Evolutionary conservation across 495 filamentous ascomycete genomes (phyloP).

Genomic region (Aspergillus coremiiformis): DNA sequence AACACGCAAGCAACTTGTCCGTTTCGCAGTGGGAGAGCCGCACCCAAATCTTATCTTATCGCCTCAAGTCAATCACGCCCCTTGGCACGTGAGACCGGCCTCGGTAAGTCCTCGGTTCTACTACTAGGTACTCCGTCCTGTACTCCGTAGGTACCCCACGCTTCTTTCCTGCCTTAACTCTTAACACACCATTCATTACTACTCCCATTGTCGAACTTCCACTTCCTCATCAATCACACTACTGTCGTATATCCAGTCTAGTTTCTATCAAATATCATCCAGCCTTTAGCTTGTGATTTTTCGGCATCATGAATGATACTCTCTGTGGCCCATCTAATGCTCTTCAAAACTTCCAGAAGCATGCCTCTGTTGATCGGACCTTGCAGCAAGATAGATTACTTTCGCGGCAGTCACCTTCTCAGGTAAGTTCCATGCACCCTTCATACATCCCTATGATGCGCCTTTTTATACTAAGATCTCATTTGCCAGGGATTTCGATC

Average conservation of each 20-base stretch:
- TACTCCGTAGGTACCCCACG: background rate
- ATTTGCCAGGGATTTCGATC: slow-evolving; percentile 55
- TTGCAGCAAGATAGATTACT: slow-evolving; percentile 77
- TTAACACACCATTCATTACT: background rate
- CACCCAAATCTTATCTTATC: slow-evolving; percentile 34
- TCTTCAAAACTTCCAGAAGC: slow-evolving; percentile 76
- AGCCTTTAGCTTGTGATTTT: background rate
- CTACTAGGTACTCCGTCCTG: background rate
- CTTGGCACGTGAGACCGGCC: slow-evolving; percentile 20
- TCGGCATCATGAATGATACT: slow-evolving; percentile 61
- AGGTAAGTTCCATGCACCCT: slow-evolving; percentile 35
- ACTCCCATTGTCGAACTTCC: too few relatives aligned
- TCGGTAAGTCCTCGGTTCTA: slow-evolving; percentile 20
- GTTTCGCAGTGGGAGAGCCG: slow-evolving; percentile 22
- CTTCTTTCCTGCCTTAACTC: slow-evolving; percentile 1
- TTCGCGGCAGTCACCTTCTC: slow-evolving; percentile 44
- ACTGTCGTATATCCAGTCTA: background rate
- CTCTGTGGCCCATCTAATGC: slow-evolving; percentile 88
- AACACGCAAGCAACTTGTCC: slow-evolving; percentile 15
- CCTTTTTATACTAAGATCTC: background rate
- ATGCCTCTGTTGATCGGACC: slow-evolving; percentile 66
- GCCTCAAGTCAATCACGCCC: slow-evolving; percentile 11
- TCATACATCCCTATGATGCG: background rate
- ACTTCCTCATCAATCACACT: too few relatives aligned
- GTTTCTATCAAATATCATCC: background rate